Evolutionary conservation across 2,329 filamentous ascomycete species (phyloP), one percentile per base, ranked within the genome.

Genomic region (Hymenoscyphus linearis): DNA sequence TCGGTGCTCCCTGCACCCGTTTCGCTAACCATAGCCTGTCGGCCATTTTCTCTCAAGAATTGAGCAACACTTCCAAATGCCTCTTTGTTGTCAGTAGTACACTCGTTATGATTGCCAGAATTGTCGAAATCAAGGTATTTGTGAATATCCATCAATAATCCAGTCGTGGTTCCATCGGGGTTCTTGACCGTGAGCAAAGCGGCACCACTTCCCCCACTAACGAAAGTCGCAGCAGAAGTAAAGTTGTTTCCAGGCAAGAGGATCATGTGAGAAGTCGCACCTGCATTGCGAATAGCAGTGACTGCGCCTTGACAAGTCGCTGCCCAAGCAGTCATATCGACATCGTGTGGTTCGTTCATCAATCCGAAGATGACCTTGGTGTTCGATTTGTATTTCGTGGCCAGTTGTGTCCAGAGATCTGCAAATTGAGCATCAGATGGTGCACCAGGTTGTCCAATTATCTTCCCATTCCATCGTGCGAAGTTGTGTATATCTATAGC

Each of bases 201-300:
- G 2, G 77, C 79, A 0, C 79, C 82, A 31, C 79, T 80, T 14
- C 80, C 80, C 47, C 73, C 77, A 4, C 75, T 75, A 14, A 83
- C 74, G 47, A 84, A 77, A 4, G 76, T 76, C 36, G 74, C 77
- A 7, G 80, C 80, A 63, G 76, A 79, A 10, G 82, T 79, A 69
- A 81, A 88, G 67, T 83, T 81, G 40, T 79, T 85, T 2, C 86
- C 86, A 0, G 87, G 83, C 1, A 88, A 78, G 9, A 89, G 76
- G 64, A 89, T 87, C 70, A 84, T 81, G 65, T 89, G 84, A n/a
- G 75, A 74, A 1, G 76, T 78, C 14, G 85, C 85, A 31, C 85
- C 86, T 5, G 82, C 80, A 56, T 79, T 73, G 54, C 86, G 82
- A 67, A 90, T 88, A 2, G 85, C 85, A 0, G 81, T 85, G 2